Base-by-base conservation (phyloP, 495 filamentous ascomycete genomes). In the Extremus antarcticus region DNA sequence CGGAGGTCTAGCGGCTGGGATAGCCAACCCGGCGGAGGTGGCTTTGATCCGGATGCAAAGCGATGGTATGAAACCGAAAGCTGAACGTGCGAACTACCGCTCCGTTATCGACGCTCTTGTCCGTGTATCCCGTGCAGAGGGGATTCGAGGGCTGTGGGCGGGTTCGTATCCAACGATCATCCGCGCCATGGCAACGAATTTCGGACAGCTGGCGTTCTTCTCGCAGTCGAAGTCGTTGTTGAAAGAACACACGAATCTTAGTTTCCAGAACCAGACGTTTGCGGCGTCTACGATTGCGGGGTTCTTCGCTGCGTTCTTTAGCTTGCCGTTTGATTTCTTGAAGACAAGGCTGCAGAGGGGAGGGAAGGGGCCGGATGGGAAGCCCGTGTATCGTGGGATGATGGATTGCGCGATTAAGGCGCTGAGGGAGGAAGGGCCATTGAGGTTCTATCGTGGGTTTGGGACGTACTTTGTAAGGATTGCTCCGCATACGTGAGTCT, bases 201-300 rank as follows among this genome's bases (percentile, higher is more conserved):
- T 54, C 38, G 51, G 51, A n/a, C 51, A 54, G 39, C 51, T 54
- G 7, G 39, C 51, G 7, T 54, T 54, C 51, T 54, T 54, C 51
- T 54, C 51, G 10, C 21, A 54, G 40, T 54, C 51, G 10, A 54
- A 54, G 51, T 15, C 19, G 13, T 29, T 29, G 40, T n/a, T 54
- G 17, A 8, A 54, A 23, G 17, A 45, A 11, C 38, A 46, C 21
- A 54, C 51, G 22, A 54, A n/a, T 45, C 39, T 54, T 2, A 15
- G 21, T 2, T 25, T 43, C 40, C 51, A 43, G 24, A 25, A 19
- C 16, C 32, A 41, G 21, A 46, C 51, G 4, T 7, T 54, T 3
- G 16, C 22, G 24, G 51, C 51, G 3, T 54, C 51, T 46, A 19
- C 9, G 7, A 54, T 54, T 21, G 51, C 51, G 7, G 51, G 51